Evolutionary conservation across 805 yeast genomes (phyloP).

Genomic region (Debaryomyces castellii): DNA sequence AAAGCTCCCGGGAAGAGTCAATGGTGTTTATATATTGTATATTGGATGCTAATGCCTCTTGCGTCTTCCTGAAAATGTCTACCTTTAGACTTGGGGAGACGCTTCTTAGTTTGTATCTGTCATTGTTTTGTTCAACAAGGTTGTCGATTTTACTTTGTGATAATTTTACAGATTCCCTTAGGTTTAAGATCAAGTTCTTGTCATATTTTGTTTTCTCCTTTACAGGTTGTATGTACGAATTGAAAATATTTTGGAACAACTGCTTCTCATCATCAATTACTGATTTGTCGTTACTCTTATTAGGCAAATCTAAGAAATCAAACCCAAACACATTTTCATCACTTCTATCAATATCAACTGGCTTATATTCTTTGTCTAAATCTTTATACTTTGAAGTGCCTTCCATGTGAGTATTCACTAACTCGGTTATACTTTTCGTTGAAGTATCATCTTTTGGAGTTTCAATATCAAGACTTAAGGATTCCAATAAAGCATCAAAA

Average conservation of each 20-base stretch:
- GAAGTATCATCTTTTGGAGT: neutral
- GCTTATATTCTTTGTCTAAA: neutral
- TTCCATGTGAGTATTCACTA: neutral
- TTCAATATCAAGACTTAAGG: slow-evolving; percentile 4
- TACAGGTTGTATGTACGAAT: slow-evolving; percentile 19
- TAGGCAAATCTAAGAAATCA: slow-evolving; percentile 8
- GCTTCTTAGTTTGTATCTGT: slow-evolving; percentile 1
- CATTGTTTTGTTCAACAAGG: slow-evolving; percentile 6
- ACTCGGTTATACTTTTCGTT: neutral
- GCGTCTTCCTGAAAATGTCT: slow-evolving; percentile 14
- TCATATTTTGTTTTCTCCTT: slow-evolving; percentile 4
- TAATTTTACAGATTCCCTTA: slow-evolving; percentile 9
- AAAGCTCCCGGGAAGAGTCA: slow-evolving; percentile 10
- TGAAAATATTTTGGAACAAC: slow-evolving; percentile 24
- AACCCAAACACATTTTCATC: slow-evolving; percentile 14
- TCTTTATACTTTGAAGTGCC: neutral
- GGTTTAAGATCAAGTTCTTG: slow-evolving; percentile 7
- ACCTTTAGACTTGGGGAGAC: slow-evolving; percentile 9
- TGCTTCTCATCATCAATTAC: slow-evolving; percentile 19
- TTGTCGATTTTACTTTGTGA: slow-evolving; percentile 7
- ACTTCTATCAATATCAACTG: slow-evolving; percentile 10
- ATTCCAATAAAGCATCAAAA: slow-evolving; percentile 6
- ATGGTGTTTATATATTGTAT: slow-evolving; percentile 17
- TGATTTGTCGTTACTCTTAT: slow-evolving; percentile 2
- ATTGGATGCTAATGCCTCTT: slow-evolving; percentile 20